Base-by-base conservation (phyloP, 805 yeast species). In the Candida railenensis region DNA sequence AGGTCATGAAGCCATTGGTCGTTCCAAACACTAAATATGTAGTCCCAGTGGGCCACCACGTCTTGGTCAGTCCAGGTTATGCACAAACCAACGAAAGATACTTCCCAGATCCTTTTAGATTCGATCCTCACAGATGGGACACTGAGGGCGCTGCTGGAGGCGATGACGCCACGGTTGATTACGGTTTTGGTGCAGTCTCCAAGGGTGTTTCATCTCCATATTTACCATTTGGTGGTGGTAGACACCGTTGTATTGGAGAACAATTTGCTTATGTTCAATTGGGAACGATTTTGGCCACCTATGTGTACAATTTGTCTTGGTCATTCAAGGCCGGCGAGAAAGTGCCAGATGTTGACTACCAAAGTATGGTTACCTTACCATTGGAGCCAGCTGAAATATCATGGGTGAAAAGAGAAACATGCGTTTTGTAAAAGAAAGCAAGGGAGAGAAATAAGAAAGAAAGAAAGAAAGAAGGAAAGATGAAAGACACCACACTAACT, bases 181-280 rank as follows among this genome's bases (percentile, higher is more conserved):
- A 91, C 65, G 98, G 98, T n/a, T 92, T 92, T 58, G 97, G 97
- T 64, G 87, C 89, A 49, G 88, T 94, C 53, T 83, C 96, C 40
- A 94, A 94, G 73, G 99, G 98, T 71, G 98, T 92, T 44, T 75
- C 88, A 25, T 89, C 97, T 37, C 96, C 98, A 48, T 94, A 89
- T 71, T 81, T 94, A 65, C 99, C 99, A 46, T 94, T 94, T 61
- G 99, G 99, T 57, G 99, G 98, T 68, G 99, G 99, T 56, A 87
- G 99, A 78, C 99, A 94, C 69, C 87, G 99, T 74, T 94, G 99
- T 73, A 92, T 94, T 61, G 99, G 99, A 65, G 99, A 94, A 71
- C 98, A 92, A 66, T 94, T 94, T 72, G 99, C 99, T 21, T 89
- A 84, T 67, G 83, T 85, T 55, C 99, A 94, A 76, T 79, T 94